phyloP scores from a whole-genome alignment of 257 asterid genomes.

The Primulina eburnea region DNA sequence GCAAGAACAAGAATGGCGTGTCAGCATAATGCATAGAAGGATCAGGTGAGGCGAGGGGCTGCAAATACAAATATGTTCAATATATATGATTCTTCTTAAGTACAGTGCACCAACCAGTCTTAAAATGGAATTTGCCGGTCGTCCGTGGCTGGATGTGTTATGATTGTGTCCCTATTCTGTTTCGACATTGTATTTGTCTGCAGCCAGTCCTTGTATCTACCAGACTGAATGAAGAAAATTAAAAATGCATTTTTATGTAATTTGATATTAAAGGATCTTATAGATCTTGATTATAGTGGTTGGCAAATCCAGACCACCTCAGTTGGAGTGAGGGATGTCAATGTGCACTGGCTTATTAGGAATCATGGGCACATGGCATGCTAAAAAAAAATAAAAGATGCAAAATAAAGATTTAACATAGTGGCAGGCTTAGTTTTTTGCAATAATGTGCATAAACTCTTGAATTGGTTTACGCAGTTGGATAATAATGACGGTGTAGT shows the following conservation, averaged over 20 bases:
- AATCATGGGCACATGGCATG: neutral
- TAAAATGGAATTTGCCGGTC: too few relatives aligned
- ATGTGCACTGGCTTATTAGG: neutral
- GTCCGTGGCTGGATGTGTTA: neutral
- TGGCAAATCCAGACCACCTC: neutral
- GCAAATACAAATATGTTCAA: too few relatives aligned
- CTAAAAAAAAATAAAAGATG: neutral
- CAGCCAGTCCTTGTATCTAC: neutral
- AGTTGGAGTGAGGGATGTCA: neutral
- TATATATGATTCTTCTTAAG: too few relatives aligned
- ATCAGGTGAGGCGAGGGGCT: neutral
- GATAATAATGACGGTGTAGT: neutral
- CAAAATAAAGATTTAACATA: neutral
- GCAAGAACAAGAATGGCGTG: neutral
- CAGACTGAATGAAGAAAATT: neutral
- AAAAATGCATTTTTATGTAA: too few relatives aligned
- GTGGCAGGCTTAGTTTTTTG: neutral
- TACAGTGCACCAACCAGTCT: too few relatives aligned
- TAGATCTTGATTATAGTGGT: neutral
- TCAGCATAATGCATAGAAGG: neutral
- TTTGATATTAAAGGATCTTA: neutral
- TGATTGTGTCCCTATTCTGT: neutral
- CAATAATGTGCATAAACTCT: neutral
- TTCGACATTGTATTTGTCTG: neutral
- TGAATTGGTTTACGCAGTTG: neutral